Evolutionary conservation across 208 protist species (phyloP).

Genomic region (Trypanosoma boissoni): DNA sequence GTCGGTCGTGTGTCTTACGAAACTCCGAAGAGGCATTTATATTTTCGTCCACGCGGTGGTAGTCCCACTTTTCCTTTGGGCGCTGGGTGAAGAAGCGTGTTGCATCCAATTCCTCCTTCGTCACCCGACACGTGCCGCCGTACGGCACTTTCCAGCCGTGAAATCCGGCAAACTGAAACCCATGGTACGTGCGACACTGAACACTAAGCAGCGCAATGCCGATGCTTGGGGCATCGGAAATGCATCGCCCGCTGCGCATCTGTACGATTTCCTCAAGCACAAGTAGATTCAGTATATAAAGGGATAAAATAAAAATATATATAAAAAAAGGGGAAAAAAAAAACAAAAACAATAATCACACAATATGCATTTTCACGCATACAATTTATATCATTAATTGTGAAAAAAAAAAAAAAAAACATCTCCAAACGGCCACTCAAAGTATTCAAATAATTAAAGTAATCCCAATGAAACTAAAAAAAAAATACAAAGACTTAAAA

Average conservation of each 20-base stretch:
- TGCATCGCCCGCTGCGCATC: slow-evolving; percentile 10
- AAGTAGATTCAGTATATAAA: not conserved
- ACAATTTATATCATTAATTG: not conserved
- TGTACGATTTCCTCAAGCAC: not conserved
- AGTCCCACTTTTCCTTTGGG: slow-evolving; percentile 77
- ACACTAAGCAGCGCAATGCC: slow-evolving; percentile 3
- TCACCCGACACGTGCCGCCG: slow-evolving; percentile 39
- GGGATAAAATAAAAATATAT: not conserved
- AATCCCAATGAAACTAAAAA: not conserved
- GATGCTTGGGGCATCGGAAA: not conserved
- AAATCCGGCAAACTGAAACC: slow-evolving; percentile 74
- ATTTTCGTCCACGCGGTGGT: slow-evolving; percentile 86
- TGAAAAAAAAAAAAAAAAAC: slow-evolving; percentile 11
- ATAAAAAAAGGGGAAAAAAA: slow-evolving; percentile 4
- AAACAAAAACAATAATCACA: not conserved
- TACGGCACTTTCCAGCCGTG: slow-evolving; percentile 82
- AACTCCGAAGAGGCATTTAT: slow-evolving; percentile 86
- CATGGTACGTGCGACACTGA: slow-evolving; percentile 47
- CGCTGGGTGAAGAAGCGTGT: slow-evolving; percentile 65
- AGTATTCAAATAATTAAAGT: not conserved
- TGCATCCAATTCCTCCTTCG: slow-evolving; percentile 73
- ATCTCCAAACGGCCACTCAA: not conserved
- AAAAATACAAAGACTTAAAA: not conserved
- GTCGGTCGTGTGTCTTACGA: slow-evolving; percentile 54
- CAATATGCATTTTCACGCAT: not conserved